A percentile compares a stretch with the other conserved stretches of the same genome.
phyloP scores from a whole-genome alignment of 1,139 yeast species.

The Kodamaea arcana region DNA sequence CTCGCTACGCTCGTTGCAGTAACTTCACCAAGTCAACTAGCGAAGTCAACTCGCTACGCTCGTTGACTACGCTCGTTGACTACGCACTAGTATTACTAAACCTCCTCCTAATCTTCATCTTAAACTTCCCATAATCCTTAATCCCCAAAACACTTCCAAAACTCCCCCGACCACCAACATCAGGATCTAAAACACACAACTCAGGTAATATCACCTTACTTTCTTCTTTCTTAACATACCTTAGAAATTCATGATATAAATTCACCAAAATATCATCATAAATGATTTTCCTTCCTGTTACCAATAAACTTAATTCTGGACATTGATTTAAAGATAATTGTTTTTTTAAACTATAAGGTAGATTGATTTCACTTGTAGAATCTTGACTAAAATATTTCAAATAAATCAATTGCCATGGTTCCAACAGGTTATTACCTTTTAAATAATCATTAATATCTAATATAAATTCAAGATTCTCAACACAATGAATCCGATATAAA shows the following conservation, averaged over 20 bases:
- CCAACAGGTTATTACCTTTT: not conserved
- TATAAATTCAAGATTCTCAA: conserved; percentile 35
- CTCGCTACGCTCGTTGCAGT: too few relatives aligned
- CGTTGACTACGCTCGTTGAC: too few relatives aligned
- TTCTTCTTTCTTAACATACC: conserved; percentile 11
- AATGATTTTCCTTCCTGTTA: conserved; percentile 21
- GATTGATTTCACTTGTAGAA: conserved; percentile 32
- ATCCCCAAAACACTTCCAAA: conserved; percentile 21
- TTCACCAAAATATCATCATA: conserved; percentile 31
- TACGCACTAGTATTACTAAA: conserved; percentile 13
- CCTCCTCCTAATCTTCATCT: conserved; percentile 19
- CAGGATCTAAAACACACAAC: not conserved
- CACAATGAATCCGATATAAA: conserved; percentile 29
- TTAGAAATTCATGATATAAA: conserved; percentile 31
- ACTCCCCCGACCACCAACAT: conserved; percentile 16
- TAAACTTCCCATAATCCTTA: conserved; percentile 18
- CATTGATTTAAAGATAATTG: conserved; percentile 4
- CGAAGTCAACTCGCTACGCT: too few relatives aligned
- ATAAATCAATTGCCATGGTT: conserved; percentile 25
- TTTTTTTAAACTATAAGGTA: conserved; percentile 20
- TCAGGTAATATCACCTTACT: not conserved
- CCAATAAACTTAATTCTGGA: conserved; percentile 6
- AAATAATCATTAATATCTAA: conserved; percentile 20
- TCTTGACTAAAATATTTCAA: conserved; percentile 24
- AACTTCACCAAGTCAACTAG: too few relatives aligned